phyloP scores from a whole-genome alignment of 768 basidiomycete species.

The Mycena polygramma region DNA sequence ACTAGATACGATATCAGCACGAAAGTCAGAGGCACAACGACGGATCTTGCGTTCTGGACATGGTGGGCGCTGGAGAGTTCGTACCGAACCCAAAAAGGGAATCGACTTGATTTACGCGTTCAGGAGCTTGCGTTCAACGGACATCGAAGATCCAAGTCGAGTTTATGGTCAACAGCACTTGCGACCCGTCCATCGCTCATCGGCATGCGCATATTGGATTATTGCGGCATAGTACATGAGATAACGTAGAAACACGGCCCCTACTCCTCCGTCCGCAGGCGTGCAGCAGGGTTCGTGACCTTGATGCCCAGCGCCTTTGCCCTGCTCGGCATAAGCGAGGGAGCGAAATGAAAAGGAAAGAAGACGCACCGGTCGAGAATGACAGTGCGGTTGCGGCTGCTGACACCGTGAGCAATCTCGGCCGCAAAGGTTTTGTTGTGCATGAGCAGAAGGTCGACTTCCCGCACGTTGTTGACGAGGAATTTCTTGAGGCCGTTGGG shows the following conservation, averaged over 20 bases:
- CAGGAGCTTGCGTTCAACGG: no score
- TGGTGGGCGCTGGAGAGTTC: not conserved
- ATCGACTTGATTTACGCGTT: not conserved
- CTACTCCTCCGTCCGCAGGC: conserved; percentile 95
- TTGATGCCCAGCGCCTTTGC: conserved; percentile 91
- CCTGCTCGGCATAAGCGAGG: conserved; percentile 52
- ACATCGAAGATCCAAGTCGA: no score
- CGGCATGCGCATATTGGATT: conserved; percentile 33
- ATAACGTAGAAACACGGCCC: conserved; percentile 48
- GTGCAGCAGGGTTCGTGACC: conserved; percentile 93
- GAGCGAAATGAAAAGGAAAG: not conserved
- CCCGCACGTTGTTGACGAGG: conserved; percentile 92
- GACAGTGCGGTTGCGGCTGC: conserved; percentile 92
- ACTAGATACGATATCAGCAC: conserved; percentile 10
- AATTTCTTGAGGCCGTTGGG: conserved; percentile 98
- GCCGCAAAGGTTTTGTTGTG: conserved; percentile 97
- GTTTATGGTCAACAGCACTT: not conserved
- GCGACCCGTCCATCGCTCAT: not conserved
- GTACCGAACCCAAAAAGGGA: not conserved
- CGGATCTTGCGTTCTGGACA: conserved; percentile 26
- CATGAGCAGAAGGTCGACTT: conserved; percentile 96
- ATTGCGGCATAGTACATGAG: conserved; percentile 38
- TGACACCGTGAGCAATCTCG: conserved; percentile 96
- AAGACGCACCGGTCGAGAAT: conserved; percentile 85
- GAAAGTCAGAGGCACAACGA: not conserved